Evolutionary conservation across 2,329 filamentous ascomycete genomes (phyloP), one percentile per base, ranked within the genome.

Genomic region (Colletotrichum chrysophilum): DNA sequence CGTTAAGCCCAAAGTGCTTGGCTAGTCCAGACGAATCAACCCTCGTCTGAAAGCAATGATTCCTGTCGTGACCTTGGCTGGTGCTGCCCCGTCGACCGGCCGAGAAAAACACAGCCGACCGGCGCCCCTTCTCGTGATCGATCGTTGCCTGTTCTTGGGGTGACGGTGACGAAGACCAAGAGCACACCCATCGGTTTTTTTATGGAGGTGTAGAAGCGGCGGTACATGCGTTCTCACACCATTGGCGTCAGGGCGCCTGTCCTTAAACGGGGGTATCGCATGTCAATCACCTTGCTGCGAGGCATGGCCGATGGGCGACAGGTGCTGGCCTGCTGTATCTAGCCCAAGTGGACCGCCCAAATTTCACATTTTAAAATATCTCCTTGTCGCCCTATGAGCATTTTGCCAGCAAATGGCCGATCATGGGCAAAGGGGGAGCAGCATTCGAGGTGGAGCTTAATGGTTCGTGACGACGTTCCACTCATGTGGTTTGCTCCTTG

Each of bases 101-200:
- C 36, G 36, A 67, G 69, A 18, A 71, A 30, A 68, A 60, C 30
- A 56, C 32, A 21, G 32, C 7, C 21, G 38, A 34, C 26, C 13
- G 18, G 34, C 14, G 34, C 13, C 7, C 21, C 66, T 70, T 43
- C 60, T 68, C 32, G 48, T 64, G 52, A 74, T 69, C 30, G 70
- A 77, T 75, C 67, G 26, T 74, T 62, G 58, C 72, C 74, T 71
- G 70, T 67, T 72, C 36, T 76, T 64, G 48, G 65, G 43, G 32
- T 68, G 67, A 67, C 66, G 74, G 71, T 77, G 76, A 77, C 76
- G 76, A 76, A 48, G 70, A 66, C 66, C 66, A 74, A 76, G 74
- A 75, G 52, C 28, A 43, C 68, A 52, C 58, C 28, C 43, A 34
- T 43, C 55, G 73, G 14, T 36, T 48, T 55, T 34, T 55, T 34